Base-by-base conservation (phyloP, 163 green algal genomes). In the Scenedesmus sp. region DNA sequence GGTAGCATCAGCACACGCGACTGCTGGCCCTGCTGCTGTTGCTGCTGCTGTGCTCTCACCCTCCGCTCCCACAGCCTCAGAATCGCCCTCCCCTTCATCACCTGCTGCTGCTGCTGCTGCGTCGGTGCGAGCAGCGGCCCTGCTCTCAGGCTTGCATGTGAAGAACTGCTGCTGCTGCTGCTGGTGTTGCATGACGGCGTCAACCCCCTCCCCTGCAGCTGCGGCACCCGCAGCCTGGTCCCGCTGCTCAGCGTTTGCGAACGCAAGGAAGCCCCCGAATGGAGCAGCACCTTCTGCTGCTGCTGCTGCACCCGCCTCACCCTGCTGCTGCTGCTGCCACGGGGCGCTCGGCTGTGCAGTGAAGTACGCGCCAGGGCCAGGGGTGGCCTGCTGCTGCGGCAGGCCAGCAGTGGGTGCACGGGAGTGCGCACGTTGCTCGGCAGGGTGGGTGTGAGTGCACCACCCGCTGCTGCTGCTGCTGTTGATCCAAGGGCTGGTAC, bases 131-230 rank as follows among this genome's bases (percentile, higher is more conserved):
- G 65, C 65, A 40, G 65, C 65, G 40, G 65, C 65, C 30, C 30
- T 76, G 65, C 65, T 76, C 65, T 76, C 65, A 37, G 65, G 65
- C 30, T 40, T 40, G 65, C 65, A 76, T 26, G 65, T 76, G 65
- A 76, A 76, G 65, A 76, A 76, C 30, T 40, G 30, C 65, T 76
- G 65, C 65, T 76, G 65, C 65, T 76, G 65, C 65, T 76, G 65
- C 59, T 72, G 59, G 22, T 72, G 59, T 10, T 72, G 59, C 30
- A 40, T 26, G 16, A 22, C 30, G 18, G 65, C 65, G 40, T 4
- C 65, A 20, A 7, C 7, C 30, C 30, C 30, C 5, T 76, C 65
- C 65, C 65, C 65, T 40, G 7, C 65, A 76, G 65, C 65, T 37
- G 65, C 65, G 37, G 30, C 65, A 40, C 7, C 65, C 24, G 30